Evolutionary conservation across 2,329 filamentous ascomycete species (phyloP), one percentile per base, ranked within the genome.

Genomic region (Endocalyx cinctus): DNA sequence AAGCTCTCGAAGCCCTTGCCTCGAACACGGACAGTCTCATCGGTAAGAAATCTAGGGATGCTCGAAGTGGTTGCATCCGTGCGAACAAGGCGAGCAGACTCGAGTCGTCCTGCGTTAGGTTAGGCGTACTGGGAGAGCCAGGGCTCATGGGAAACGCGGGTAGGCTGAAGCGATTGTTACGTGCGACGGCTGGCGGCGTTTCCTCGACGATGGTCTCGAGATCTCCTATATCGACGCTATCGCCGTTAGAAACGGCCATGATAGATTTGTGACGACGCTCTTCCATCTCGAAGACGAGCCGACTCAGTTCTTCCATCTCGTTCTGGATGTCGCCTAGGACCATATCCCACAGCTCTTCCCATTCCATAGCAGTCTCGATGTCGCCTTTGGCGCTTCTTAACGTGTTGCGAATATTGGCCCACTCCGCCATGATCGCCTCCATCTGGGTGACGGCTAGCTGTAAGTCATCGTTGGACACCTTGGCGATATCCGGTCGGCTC

Each of bases 361-460:
- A 98, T 55, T 98, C 92, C 88, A 97, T 94, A 29, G 92, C 92
- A 38, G 95, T 80, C 60, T 97, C 92, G 13, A 98, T 90, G 54
- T 97, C 90, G 29, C 77, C 77, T 57, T 94, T 94, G 35, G 95
- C 84, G 17, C 66, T 81, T 43, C 83, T 84, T 31, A 98, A 66
- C 2, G 84, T 82, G 26, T 68, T 70, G 50, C 87, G 84, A 50
- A 96, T 90, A 45, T 81, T 79, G 27, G 79, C 72, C 92, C 92
- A 98, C 51, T 89, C 86, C 22, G 72, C 71, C 41, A 95, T 68
- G 38, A 95, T 92, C 14, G 72, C 70, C 51, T 97, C 90, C 84
- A 97, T 95, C 63, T 95, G 87, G 10, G 76, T 70, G 16, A 96
- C 87, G 12, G 92, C 84, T 4, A 67, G 73, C 35, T 77, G 76